Evolutionary conservation across 306 rosid species (phyloP), one percentile per base, ranked within the genome.

Genomic region (Rubus parviflorus): DNA sequence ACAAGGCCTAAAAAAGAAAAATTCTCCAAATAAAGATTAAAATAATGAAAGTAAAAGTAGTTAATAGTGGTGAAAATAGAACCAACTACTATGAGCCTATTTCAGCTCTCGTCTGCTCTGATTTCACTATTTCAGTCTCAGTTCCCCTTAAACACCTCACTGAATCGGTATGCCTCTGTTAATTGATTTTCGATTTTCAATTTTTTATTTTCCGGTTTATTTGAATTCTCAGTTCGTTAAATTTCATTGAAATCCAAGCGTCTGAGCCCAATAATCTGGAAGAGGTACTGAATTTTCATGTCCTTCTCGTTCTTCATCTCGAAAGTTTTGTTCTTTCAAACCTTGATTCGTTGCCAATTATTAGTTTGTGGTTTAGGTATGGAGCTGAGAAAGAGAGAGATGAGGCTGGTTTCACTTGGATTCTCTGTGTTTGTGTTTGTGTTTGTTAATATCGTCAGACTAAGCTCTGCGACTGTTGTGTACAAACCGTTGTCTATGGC

Each of bases 391-490:
- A 58, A 45, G 66, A 45, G 56, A 30, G 71, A 51, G 78, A 84
- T 84, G 87, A 46, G 82, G 48, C 53, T 53, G 45, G 61, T 12
- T 48, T 52, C 68, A 11, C 22, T 68, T 65, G 72, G 77, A 38
- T 73, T 84, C 3, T 66, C 17, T 58, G 6, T 42, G 40, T 7
- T 81, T 22, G 6, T 42, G 40, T 7, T 81, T 22, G 74, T 66
- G 45, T 68, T 61, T 22, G 70, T 45, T 19, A 14, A 30, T n/a
- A 8, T 53, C 30, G 4, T 63, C 49, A 53, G 23, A n/a, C 49
- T 54, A 2, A 52, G 66, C 74, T 81, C 85, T 19, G 76, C 87
- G 19, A 9, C 80, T 15, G 78, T 84, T 48, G 76, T 77, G 22
- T 72, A 77, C 65, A 56, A 30, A 61, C 75, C 80, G 4, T 52